phyloP scores from a whole-genome alignment of 805 yeast genomes.

The Dipodascus geniculatus region DNA sequence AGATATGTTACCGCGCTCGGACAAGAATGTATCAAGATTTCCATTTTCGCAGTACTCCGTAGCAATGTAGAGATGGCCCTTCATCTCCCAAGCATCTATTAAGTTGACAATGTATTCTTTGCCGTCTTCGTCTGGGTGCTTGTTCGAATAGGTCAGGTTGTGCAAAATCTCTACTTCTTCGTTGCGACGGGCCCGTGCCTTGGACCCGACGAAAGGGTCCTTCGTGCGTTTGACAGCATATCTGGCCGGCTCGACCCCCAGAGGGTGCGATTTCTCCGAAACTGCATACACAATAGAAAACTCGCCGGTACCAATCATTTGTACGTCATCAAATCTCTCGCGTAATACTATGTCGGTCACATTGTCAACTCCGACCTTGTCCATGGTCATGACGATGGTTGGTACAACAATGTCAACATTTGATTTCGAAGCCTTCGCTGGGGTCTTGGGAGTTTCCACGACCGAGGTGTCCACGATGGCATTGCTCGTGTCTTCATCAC shows the following conservation, averaged over 20 bases:
- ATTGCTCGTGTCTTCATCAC: background rate
- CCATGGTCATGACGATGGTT: constrained; percentile 2
- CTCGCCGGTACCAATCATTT: constrained; percentile 71
- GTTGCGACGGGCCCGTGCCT: constrained; percentile 47
- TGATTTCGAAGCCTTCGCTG: constrained; percentile 24
- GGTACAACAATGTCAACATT: constrained; percentile 12
- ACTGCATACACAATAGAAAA: constrained; percentile 84
- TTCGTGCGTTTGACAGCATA: constrained; percentile 86
- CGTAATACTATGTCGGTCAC: constrained; percentile 24
- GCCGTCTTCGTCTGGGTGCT: constrained; percentile 40
- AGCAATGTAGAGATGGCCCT: constrained; percentile 73
- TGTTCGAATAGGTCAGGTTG: constrained; percentile 16
- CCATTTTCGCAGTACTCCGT: constrained; percentile 95
- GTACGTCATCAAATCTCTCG: constrained; percentile 51
- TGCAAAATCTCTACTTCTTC: constrained; percentile 62
- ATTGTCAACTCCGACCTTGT: constrained; percentile 7
- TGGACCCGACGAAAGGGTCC: constrained; percentile 46
- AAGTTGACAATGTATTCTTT: constrained; percentile 68
- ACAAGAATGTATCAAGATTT: constrained; percentile 66
- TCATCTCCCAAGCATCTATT: constrained; percentile 73
- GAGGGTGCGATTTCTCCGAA: constrained; percentile 37
- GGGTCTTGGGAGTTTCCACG: constrained; percentile 12
- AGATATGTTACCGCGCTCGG: constrained; percentile 63
- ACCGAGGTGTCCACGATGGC: background rate
- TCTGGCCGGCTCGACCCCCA: constrained; percentile 24